Evolutionary conservation across 2,329 filamentous ascomycete genomes (phyloP).

Genomic region (Talaromyces sp.): DNA sequence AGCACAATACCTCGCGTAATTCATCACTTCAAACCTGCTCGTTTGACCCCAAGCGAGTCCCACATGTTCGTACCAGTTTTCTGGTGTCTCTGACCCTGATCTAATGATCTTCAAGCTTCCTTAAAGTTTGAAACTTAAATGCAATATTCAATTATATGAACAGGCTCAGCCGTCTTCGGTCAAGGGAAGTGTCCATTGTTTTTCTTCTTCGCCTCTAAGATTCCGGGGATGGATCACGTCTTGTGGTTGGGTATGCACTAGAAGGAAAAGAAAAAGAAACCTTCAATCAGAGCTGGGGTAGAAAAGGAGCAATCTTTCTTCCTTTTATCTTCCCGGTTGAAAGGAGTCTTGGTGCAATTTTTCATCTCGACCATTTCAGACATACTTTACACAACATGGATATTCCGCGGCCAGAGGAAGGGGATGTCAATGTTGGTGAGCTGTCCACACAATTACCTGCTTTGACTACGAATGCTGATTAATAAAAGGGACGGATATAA

Average conservation of each 20-base stretch:
- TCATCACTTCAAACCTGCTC: background rate
- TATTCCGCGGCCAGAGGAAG: conserved; percentile 21
- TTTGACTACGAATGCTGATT: background rate
- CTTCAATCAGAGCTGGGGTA: background rate
- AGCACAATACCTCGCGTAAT: background rate
- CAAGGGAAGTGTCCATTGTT: background rate
- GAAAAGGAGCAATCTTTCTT: background rate
- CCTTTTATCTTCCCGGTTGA: background rate
- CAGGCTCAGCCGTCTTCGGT: background rate
- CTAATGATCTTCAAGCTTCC: background rate
- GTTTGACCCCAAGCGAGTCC: background rate
- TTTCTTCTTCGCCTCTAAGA: background rate
- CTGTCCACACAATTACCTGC: background rate
- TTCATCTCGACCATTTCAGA: background rate
- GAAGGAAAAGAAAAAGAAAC: background rate
- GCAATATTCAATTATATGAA: background rate
- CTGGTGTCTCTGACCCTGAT: background rate
- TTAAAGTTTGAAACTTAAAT: background rate
- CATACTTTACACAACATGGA: conserved; percentile 18
- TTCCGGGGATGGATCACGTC: background rate
- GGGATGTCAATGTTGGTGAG: conserved; percentile 22
- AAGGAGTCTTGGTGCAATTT: background rate
- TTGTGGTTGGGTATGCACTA: background rate
- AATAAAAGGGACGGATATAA: conserved; percentile 15
- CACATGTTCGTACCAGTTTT: background rate